Conservation (phyloP, 2,329 filamentous ascomycete genomes). For the Leptographium flavum region DNA sequence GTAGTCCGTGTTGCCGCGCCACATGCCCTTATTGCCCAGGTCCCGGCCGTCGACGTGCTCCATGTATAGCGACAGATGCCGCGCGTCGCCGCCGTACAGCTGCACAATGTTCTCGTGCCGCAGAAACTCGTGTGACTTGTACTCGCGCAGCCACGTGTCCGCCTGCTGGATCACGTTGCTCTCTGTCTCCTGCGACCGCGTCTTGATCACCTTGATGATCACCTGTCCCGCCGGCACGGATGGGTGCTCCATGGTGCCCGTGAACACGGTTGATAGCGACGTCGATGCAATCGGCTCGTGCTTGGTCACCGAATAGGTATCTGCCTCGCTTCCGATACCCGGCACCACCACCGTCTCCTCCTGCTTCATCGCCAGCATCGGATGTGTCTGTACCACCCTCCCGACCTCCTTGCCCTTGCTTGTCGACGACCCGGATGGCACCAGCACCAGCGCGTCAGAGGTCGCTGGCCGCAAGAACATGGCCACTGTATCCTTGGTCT, state of each 20-base stretch:
- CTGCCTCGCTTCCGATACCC: slow-evolving; percentile 31
- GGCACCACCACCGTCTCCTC: slow-evolving; percentile 35
- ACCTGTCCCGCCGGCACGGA: slow-evolving; percentile 33
- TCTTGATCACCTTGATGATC: slow-evolving; percentile 48
- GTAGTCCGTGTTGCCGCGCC: slow-evolving; percentile 32
- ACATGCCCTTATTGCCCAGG: slow-evolving; percentile 31
- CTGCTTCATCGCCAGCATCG: slow-evolving; percentile 34
- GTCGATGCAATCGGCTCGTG: slow-evolving; percentile 41
- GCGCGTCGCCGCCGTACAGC: slow-evolving; percentile 44
- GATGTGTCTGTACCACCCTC: slow-evolving; percentile 27
- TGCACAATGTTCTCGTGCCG: slow-evolving; percentile 43
- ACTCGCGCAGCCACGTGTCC: slow-evolving; percentile 45
- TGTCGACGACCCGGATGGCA: slow-evolving; percentile 31
- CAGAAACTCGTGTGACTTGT: slow-evolving; percentile 38
- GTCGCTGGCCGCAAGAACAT: slow-evolving; percentile 37
- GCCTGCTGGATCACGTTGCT: slow-evolving; percentile 43
- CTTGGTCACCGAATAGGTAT: slow-evolving; percentile 40
- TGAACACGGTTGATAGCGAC: slow-evolving; percentile 40
- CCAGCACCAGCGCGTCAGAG: slow-evolving; percentile 37
- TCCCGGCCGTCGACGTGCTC: slow-evolving; percentile 44
- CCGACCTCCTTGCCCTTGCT: slow-evolving; percentile 32
- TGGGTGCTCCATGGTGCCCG: slow-evolving; percentile 31
- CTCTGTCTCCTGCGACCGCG: slow-evolving; percentile 34
- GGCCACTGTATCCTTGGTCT: slow-evolving; percentile 34
- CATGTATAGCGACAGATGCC: slow-evolving; percentile 47